Conservation (phyloP, 2,329 filamentous ascomycete species). For the Pyrenochaeta sp. region DNA sequence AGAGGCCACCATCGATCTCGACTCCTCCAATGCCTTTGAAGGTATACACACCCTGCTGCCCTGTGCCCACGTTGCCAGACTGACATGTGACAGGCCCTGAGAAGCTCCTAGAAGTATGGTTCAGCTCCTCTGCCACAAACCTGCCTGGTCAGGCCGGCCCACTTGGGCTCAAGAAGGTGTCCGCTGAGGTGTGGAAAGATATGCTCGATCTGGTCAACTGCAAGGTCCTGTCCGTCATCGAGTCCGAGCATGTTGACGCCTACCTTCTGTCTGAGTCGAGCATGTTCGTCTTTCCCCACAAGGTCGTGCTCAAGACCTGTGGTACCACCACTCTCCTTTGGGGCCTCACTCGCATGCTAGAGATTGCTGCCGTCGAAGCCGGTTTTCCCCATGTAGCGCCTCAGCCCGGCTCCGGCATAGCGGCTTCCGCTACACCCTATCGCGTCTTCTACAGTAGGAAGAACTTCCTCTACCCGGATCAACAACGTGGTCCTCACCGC, state of each 20-base stretch:
- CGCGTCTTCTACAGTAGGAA: constrained; percentile 99
- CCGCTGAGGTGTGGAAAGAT: constrained; percentile 85
- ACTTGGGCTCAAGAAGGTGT: constrained; percentile 84
- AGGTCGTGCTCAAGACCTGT: constrained; percentile 97
- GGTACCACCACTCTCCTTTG: constrained; percentile 93
- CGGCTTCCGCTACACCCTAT: constrained; percentile 84
- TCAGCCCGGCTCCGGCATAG: constrained; percentile 70
- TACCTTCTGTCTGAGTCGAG: constrained; percentile 98
- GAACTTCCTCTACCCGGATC: constrained; percentile 96
- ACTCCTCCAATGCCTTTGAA: constrained; percentile 96
- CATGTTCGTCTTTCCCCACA: constrained; percentile 99
- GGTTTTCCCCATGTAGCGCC: constrained; percentile 87
- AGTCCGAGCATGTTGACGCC: constrained; percentile 93
- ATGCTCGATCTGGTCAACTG: constrained; percentile 99
- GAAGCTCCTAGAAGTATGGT: constrained; percentile 99
- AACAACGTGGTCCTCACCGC: constrained; percentile 90
- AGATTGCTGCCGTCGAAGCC: constrained; percentile 86
- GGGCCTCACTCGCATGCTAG: constrained; percentile 87
- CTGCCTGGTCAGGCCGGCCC: constrained; percentile 75
- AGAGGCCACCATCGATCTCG: constrained; percentile 89
- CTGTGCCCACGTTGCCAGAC: not conserved
- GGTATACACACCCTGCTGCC: constrained; percentile 60
- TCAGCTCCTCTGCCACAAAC: constrained; percentile 78
- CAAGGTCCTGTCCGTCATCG: constrained; percentile 93
- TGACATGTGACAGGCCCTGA: constrained; percentile 73